A percentile compares a stretch with the other conserved stretches of the same genome.
Evolutionary conservation across 352 stramenopile species (phyloP).

Genomic region (Pythium rishiriense): DNA sequence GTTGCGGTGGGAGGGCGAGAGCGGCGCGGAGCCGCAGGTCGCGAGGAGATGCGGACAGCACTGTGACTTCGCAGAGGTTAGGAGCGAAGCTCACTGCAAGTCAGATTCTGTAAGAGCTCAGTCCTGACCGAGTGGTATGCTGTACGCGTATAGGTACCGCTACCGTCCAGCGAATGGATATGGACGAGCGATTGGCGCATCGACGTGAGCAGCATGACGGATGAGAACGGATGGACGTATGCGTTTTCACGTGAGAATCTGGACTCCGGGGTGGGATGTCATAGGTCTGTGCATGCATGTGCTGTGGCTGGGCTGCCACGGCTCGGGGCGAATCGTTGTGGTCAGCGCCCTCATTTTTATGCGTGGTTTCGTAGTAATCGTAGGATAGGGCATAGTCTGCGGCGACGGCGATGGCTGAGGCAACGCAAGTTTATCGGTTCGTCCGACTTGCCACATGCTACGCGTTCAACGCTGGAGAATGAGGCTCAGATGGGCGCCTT

Average conservation of each 20-base stretch:
- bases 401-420: conserved; percentile 56
- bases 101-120: no score
- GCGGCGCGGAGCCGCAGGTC: conserved; percentile 28
- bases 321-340: not conserved
- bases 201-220: conserved; percentile 47
- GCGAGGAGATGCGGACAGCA: conserved; percentile 34
- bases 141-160: conserved; percentile 35
- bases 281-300: not conserved
- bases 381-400: conserved; percentile 36
- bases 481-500: conserved; percentile 37
- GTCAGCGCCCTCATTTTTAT: not conserved
- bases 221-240: conserved; percentile 61
- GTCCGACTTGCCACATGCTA: conserved; percentile 29
- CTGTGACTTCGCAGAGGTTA: conserved; percentile 44
- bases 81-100: no score
- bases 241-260: conserved; percentile 36
- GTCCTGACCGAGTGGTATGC: no score
- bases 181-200: conserved; percentile 58
- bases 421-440: conserved; percentile 51
- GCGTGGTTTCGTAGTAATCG: conserved; percentile 32
- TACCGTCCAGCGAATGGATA: conserved; percentile 58
- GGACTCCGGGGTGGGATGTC: conserved; percentile 6
- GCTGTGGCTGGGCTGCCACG: not conserved
- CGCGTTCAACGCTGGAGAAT: conserved; percentile 34
- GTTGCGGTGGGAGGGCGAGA: conserved; percentile 23